Evolutionary conservation across 768 basidiomycete species (phyloP), one percentile per base, ranked within the genome.

Genomic region (Tricholoma sp.): DNA sequence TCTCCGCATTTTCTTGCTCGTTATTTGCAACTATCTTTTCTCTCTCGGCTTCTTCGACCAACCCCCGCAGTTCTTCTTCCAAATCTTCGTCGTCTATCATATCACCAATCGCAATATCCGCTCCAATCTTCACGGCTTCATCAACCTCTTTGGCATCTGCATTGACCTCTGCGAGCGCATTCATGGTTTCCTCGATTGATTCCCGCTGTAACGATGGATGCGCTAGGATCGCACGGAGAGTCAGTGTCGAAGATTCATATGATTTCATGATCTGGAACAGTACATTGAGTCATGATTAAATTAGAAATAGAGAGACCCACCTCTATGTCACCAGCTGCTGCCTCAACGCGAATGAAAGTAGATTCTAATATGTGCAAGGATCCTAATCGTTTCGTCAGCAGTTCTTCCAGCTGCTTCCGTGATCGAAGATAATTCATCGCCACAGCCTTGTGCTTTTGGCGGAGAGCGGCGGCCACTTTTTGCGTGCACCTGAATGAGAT

Each of bases 301-400:
- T 34, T 8, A 27, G 34, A 19, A 32, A 12, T 11, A 21, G 39
- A 53, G n/a, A 37, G 41, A 66, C 74, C 43, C 66, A 94, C 94
- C 77, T 93, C 87, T 10, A 94, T 79, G 69, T 98, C 90, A 2
- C 87, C 88, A 27, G 90, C 90, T n/a, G 94, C 91, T 3, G 85
- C 82, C 71, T 98, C 93, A 5, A 98, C 91, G 46, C 83, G 81
- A 46, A 91, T 74, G 35, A 97, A 69, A 0, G 94, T 93, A 11
- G 82, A 76, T 61, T 89, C 85, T 7, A 98, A 74, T 35, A 84
- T 89, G 56, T 84, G 81, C 5, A 93, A 74, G 1, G 92, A 86
- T 9, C 77, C 81, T 2, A 94, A 69, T 11, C 94, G 85, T 66
- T 93, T 93, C 24, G 73, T 72, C 14, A 95, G 73, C 0, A 94